A percentile compares a stretch with the other conserved stretches of the same genome.
These are phyloP conservation scores for Murraya paniculata DNA, from an alignment of 345 rosid genomes.

Conservation along the genomic window DNA sequence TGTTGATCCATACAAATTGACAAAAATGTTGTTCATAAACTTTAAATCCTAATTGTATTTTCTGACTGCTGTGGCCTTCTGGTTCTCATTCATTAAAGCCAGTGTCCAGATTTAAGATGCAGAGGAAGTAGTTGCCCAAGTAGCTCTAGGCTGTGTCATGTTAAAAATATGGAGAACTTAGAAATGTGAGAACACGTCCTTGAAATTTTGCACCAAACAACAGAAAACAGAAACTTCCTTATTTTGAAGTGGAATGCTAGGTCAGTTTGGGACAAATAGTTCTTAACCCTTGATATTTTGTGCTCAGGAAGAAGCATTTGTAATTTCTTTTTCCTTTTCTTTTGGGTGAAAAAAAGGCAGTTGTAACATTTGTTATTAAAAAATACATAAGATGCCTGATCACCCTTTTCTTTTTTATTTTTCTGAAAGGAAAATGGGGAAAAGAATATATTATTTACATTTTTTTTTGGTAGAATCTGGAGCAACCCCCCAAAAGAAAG, in stretches of 20 bases:
- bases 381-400: no score
- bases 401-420: no score
- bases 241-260: not conserved
- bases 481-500: not conserved
- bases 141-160: not conserved
- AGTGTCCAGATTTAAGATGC: constrained; percentile 78
- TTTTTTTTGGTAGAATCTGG: not conserved
- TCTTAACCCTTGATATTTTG: not conserved
- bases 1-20: not conserved
- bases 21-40: not conserved
- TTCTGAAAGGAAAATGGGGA: no score
- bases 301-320: no score
- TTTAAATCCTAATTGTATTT: not conserved
- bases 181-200: not conserved
- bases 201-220: not conserved
- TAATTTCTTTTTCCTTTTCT: no score
- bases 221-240: not conserved
- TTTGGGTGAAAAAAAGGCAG: no score
- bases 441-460: not conserved
- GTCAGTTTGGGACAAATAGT: not conserved
- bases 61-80: constrained; percentile 41
- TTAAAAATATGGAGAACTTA: not conserved
- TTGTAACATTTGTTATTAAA: no score
- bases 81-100: constrained; percentile 60
- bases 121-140: constrained; percentile 42